A percentile compares a stretch with the other conserved stretches of the same genome.
phyloP scores from a whole-genome alignment of 2,329 filamentous ascomycete genomes.

The Colletotrichum sp. region DNA sequence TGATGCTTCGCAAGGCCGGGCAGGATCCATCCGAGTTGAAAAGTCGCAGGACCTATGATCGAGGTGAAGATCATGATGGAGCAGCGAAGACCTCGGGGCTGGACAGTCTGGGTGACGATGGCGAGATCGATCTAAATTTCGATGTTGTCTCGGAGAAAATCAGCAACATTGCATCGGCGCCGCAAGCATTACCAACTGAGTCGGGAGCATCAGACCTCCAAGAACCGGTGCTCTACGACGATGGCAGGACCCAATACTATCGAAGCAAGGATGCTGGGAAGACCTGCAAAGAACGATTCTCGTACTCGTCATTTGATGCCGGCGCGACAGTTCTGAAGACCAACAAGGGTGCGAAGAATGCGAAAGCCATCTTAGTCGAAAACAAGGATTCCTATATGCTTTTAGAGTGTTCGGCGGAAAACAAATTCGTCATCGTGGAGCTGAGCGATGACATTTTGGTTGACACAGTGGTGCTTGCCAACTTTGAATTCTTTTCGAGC shows the following conservation, averaged over 20 bases:
- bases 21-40: conserved; percentile 67
- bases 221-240: conserved; percentile 51
- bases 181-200: conserved; percentile 8
- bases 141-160: conserved; percentile 53
- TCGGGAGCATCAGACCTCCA: conserved; percentile 25
- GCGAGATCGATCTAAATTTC: conserved; percentile 74
- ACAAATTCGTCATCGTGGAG: conserved; percentile 95
- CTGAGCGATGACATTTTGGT: conserved; percentile 86
- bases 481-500: conserved; percentile 99
- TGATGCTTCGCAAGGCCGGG: conserved; percentile 85
- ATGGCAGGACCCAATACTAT: conserved; percentile 58
- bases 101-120: conserved; percentile 84
- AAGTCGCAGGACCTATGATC: conserved; percentile 62
- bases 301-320: conserved; percentile 96
- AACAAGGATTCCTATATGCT: conserved; percentile 99
- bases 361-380: conserved; percentile 88
- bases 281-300: conserved; percentile 97
- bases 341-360: conserved; percentile 83
- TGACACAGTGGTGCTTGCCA: conserved; percentile 95
- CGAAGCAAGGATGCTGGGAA: conserved; percentile 93
- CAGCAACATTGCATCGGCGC: conserved; percentile 19
- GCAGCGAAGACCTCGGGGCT: conserved; percentile 65
- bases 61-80: conserved; percentile 53
- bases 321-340: conserved; percentile 93
- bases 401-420: conserved; percentile 82